Conservation (phyloP, 2,329 filamentous ascomycete species). For the Pseudodiploospora longispora region DNA sequence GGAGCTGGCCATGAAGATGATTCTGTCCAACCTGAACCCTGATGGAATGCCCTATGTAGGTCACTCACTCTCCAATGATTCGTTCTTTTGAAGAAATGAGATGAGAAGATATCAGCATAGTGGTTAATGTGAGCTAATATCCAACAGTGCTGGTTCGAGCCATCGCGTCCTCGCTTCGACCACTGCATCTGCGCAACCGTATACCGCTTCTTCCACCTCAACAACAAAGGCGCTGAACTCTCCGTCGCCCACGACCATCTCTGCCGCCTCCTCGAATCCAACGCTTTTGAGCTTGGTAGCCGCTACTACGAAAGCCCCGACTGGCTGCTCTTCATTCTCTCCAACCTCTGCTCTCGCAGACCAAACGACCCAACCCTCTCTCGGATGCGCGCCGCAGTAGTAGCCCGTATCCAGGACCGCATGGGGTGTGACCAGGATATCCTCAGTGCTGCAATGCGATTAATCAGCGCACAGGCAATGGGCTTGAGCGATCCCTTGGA, state of each 20-base stretch:
- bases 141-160: neutral
- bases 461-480: constrained; percentile 3
- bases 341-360: constrained; percentile 1
- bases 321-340: constrained; percentile 4
- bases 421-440: constrained; percentile 3
- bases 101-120: too few species aligned
- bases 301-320: constrained; percentile 6
- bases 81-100: too few species aligned
- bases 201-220: neutral
- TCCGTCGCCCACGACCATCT: neutral
- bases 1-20: constrained; percentile 1
- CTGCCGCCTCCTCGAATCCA: constrained; percentile 1
- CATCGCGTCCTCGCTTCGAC: neutral
- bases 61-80: too few species aligned
- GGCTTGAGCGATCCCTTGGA: neutral
- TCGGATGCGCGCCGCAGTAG: neutral
- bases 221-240: neutral
- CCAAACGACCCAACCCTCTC: neutral
- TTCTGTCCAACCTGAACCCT: neutral
- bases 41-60: constrained; percentile 1
- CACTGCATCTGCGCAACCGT: neutral
- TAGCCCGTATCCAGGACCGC: neutral
- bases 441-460: constrained; percentile 1
- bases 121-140: neutral
- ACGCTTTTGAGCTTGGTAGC: constrained; percentile 3